phyloP scores from a whole-genome alignment of 768 basidiomycete species.

The Paxillus rubicundulus region DNA sequence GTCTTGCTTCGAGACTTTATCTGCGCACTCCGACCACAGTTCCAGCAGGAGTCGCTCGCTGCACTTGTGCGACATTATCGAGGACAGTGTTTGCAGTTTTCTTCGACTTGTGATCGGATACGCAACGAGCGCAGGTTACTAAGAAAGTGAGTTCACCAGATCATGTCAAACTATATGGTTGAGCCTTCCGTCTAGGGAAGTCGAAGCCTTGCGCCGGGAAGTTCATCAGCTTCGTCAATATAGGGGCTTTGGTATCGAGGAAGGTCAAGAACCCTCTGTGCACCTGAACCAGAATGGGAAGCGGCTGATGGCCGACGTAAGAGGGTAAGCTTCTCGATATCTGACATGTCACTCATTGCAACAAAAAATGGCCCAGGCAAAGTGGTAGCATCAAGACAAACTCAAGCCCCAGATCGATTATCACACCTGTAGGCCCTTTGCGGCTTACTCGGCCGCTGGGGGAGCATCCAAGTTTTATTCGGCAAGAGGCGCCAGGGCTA shows the following conservation, averaged over 20 bases:
- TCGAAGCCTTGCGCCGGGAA: conserved; percentile 48
- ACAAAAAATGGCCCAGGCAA: conserved; percentile 13
- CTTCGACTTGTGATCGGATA: conserved; percentile 31
- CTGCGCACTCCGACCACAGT: conserved; percentile 40
- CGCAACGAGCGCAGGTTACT: conserved; percentile 43
- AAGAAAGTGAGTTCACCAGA: conserved; percentile 45
- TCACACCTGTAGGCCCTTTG: conserved; percentile 56
- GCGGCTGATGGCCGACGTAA: conserved; percentile 49
- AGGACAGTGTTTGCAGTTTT: conserved; percentile 48
- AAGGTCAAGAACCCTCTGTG: conserved; percentile 35
- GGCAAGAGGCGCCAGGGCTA: conserved; percentile 23
- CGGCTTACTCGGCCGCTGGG: conserved; percentile 66
- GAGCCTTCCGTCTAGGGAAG: conserved; percentile 37
- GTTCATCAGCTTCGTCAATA: conserved; percentile 45
- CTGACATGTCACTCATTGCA: background rate
- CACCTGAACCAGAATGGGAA: conserved; percentile 60
- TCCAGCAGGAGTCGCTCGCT: conserved; percentile 76
- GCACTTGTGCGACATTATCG: conserved; percentile 65
- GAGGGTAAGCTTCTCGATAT: conserved; percentile 36
- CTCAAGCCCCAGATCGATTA: conserved; percentile 62
- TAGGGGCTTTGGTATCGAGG: conserved; percentile 26
- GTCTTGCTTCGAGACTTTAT: background rate
- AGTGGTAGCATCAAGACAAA: conserved; percentile 29
- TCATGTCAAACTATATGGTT: conserved; percentile 3
- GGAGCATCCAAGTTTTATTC: conserved; percentile 42